Percentiles rank a stretch among this genome's conserved stretches.
Evolutionary conservation across 495 filamentous ascomycete genomes (phyloP).

Genomic region (Cercophora sp.): DNA sequence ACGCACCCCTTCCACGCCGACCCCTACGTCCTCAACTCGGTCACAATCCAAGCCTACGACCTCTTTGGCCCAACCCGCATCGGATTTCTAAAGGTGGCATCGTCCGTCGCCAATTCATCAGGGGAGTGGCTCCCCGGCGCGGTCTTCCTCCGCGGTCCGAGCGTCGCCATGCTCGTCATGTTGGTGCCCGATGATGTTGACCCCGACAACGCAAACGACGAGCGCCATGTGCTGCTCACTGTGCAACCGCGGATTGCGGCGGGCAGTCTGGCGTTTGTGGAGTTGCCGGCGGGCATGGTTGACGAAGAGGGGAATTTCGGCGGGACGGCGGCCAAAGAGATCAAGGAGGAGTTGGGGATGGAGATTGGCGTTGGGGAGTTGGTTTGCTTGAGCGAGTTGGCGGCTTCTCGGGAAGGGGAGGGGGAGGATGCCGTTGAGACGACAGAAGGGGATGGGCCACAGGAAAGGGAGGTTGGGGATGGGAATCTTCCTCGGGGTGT

Average conservation of each 20-base stretch:
- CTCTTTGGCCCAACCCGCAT: constrained; percentile 60
- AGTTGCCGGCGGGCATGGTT: constrained; percentile 54
- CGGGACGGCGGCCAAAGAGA: constrained; percentile 76
- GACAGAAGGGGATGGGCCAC: too few species aligned
- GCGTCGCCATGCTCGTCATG: constrained; percentile 78
- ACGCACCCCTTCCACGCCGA: constrained; percentile 66
- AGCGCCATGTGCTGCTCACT: constrained; percentile 68
- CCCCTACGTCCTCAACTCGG: constrained; percentile 65
- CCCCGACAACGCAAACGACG: constrained; percentile 27
- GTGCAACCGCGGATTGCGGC: constrained; percentile 80
- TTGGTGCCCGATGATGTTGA: constrained; percentile 65
- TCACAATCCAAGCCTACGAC: constrained; percentile 73
- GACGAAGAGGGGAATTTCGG: constrained; percentile 72
- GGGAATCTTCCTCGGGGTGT: constrained; percentile 59
- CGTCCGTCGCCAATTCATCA: constrained; percentile 57
- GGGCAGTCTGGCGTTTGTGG: constrained; percentile 61
- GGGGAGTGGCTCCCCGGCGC: constrained; percentile 70
- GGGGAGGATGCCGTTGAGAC: constrained; percentile 24
- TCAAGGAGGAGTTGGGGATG: constrained; percentile 74
- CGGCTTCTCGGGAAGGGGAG: constrained; percentile 38
- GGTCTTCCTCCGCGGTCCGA: constrained; percentile 76
- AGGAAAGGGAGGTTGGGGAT: constrained; percentile 23
- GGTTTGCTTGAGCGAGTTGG: constrained; percentile 62
- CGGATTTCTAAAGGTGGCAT: constrained; percentile 76
- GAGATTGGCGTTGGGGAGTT: constrained; percentile 40